Percentiles rank a stretch among this genome's conserved stretches.
These are phyloP conservation scores for Trichoderma simmonsii DNA, from an alignment of 2,329 filamentous ascomycete species.

Conservation along the genomic window DNA sequence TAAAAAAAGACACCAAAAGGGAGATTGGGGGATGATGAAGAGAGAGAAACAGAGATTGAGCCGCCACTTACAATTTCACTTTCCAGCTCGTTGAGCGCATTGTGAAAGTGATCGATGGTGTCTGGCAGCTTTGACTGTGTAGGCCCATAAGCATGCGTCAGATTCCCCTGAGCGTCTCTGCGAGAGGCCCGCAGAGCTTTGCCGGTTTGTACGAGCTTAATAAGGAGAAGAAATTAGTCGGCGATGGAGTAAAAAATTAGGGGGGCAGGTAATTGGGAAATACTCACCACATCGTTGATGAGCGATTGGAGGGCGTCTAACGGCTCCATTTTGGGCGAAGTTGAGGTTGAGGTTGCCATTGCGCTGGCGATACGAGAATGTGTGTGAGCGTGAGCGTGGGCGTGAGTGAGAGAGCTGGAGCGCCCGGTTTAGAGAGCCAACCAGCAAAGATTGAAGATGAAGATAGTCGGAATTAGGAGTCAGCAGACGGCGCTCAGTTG, in stretches of 20 bases:
- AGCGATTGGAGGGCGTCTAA: slow-evolving; percentile 50
- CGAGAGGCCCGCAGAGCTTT: slow-evolving; percentile 52
- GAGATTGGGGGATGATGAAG: background rate
- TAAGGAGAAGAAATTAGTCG: slow-evolving; percentile 14
- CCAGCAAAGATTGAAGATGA: background rate
- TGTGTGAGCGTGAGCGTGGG: background rate
- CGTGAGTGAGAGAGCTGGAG: background rate
- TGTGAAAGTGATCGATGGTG: slow-evolving; percentile 48
- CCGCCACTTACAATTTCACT: slow-evolving; percentile 50
- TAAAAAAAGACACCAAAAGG: background rate
- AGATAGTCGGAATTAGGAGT: background rate
- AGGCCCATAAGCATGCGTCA: slow-evolving; percentile 31
- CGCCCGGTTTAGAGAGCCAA: background rate
- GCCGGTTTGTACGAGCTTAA: slow-evolving; percentile 56
- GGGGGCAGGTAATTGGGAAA: background rate
- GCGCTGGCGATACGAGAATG: background rate
- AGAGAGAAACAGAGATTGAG: background rate
- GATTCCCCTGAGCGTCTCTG: slow-evolving; percentile 43
- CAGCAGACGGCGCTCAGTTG: background rate
- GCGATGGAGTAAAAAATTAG: background rate
- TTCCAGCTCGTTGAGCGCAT: slow-evolving; percentile 55
- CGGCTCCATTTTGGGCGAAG: slow-evolving; percentile 30
- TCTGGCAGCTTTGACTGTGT: slow-evolving; percentile 45
- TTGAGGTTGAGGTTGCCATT: slow-evolving; percentile 1
- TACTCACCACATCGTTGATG: slow-evolving; percentile 53